Evolutionary conservation across 148 eudicot species (phyloP), one percentile per base, ranked within the genome.

Genomic region (Rhododendron kiyosumense): DNA sequence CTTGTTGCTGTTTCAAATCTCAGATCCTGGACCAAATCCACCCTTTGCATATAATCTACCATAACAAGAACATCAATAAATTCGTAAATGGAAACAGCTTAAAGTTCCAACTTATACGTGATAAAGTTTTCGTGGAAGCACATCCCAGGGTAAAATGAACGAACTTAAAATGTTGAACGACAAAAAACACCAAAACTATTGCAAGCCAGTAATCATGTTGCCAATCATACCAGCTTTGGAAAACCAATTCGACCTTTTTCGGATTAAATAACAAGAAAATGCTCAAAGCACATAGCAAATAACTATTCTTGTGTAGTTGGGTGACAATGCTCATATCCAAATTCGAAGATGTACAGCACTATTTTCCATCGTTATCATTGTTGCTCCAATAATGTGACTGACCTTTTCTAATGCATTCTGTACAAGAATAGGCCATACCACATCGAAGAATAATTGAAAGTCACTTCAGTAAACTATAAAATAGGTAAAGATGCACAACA

Each of bases 1-100:
- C 94, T 92, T 76, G 98, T 93, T 43, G 99, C 97, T 24, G 98
- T 94, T 87, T 94, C 99, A 83, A 97, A 95, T 74, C 93, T 93
- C 91, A 97, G 91, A 79, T 95, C 98, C 88, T 97, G 98, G 76
- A 97, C 78, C 75, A 95, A 86, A 46, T 95, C 98, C 86, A 97
- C 96, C 87, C 98, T 89, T 85, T 91, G 91, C 94, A 88, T 61
- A 86, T 93, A 95, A 54, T 93, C 99, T 96, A 87, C 67, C 79
- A 34, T 69, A 46, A 79, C 73, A 0, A 80, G 52, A 83, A 38
- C 65, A 90, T 11, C 20, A 76, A 73, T 63, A 61, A 65, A 36
- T 24, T 84, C 71, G 34, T 38, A 76, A n/a, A 9, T 46, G 28
- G 73, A 86, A 52, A 22, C 3, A 24, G 22, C 46, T 41, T 15